Percentiles rank a stretch among this genome's conserved stretches.
Conservation (phyloP, 208 protist species). For the Acanthamoeba healyi region DNA sequence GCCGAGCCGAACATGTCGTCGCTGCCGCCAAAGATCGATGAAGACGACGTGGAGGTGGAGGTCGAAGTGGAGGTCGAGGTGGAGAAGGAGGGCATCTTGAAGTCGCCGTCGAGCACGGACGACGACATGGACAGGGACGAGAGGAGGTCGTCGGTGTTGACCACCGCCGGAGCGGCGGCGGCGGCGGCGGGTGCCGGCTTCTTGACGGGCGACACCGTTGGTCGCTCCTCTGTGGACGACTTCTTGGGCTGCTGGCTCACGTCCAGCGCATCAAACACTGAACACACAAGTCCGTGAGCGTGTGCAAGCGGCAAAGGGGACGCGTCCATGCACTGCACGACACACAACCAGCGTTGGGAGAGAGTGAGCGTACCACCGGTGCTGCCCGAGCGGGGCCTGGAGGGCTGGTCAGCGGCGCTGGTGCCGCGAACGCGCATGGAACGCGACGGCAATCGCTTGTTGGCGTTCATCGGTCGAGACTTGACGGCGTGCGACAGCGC, state of each 20-base stretch:
- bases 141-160: slow-evolving; percentile 19
- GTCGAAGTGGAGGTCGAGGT: not conserved
- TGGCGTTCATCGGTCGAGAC: not conserved
- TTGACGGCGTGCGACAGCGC: slow-evolving; percentile 6
- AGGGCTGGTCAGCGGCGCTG: not conserved
- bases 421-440: not conserved
- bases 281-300: not conserved
- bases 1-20: slow-evolving; percentile 33
- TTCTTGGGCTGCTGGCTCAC: not conserved
- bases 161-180: not conserved
- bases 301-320: not conserved
- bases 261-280: not conserved
- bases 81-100: slow-evolving; percentile 21
- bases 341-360: no score
- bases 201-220: not conserved
- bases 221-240: not conserved
- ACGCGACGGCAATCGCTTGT: slow-evolving; percentile 16
- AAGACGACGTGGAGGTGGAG: not conserved
- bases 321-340: not conserved
- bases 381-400: not conserved
- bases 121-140: slow-evolving; percentile 26
- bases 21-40: slow-evolving; percentile 11
- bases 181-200: not conserved
- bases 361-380: not conserved
- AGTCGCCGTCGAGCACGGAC: slow-evolving; percentile 14